Conservation (phyloP, 139 green algal species). For the Chlamydomonas schloesseri region DNA sequence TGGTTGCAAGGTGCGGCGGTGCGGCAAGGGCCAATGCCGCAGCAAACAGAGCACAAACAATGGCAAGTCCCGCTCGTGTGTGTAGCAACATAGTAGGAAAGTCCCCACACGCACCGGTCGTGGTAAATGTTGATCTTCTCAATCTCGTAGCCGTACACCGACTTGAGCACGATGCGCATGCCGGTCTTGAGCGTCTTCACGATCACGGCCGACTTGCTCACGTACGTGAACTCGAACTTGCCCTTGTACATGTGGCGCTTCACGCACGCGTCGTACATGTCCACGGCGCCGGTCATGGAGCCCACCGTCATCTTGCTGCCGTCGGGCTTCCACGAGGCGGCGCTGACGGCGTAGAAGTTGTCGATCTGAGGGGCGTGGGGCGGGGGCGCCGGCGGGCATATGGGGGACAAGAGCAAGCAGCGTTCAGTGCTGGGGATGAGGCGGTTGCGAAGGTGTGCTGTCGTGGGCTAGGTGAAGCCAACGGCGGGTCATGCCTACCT, state of each 20-base stretch:
- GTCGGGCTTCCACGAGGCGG: constrained; percentile 81
- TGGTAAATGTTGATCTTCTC: constrained; percentile 83
- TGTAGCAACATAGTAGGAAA: too few species aligned
- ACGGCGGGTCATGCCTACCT: too few species aligned
- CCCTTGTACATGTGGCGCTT: constrained; percentile 71
- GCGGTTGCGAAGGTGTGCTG: too few species aligned
- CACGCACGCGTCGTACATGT: constrained; percentile 87
- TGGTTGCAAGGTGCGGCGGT: too few species aligned
- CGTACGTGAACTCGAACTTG: constrained; percentile 89
- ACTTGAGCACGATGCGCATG: constrained; percentile 74
- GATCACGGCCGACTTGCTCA: constrained; percentile 77
- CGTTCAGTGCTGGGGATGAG: too few species aligned
- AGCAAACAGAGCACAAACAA: too few species aligned
- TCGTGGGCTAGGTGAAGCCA: too few species aligned
- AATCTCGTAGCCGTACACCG: constrained; percentile 78
- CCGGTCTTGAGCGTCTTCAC: constrained; percentile 79
- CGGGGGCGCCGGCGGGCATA: too few species aligned
- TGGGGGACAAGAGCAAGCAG: too few species aligned
- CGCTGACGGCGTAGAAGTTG: constrained; percentile 78
- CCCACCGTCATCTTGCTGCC: constrained; percentile 78
- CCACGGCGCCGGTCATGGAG: constrained; percentile 75
- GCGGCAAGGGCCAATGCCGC: too few species aligned
- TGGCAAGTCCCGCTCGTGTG: too few species aligned
- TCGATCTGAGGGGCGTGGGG: constrained; percentile 59
- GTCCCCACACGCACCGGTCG: constrained; percentile 46